phyloP scores from a whole-genome alignment of 495 filamentous ascomycete species.

The Talaromyces nanjingensis region DNA sequence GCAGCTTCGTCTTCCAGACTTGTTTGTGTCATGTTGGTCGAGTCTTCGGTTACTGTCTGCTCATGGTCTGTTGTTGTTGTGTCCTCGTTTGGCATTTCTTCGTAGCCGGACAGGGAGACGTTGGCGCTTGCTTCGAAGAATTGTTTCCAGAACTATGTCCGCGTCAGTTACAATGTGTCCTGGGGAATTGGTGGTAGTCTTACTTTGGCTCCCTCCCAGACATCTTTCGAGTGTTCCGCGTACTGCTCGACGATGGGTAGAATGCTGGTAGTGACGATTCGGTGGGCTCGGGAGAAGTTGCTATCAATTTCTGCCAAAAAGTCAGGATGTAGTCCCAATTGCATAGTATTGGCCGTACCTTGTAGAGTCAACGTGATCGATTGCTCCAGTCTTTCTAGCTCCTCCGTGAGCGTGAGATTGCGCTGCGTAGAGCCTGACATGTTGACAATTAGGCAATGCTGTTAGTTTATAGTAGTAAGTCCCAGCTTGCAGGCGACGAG shows the following conservation, averaged over 20 bases:
- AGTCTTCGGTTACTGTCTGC: constrained; percentile 43
- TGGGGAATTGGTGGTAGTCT: constrained; percentile 63
- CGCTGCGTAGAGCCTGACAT: constrained; percentile 48
- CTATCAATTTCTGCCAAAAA: constrained; percentile 77
- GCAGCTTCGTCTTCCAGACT: constrained; percentile 20
- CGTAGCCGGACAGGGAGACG: constrained; percentile 92
- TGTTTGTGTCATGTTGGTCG: constrained; percentile 37
- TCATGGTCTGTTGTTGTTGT: constrained; percentile 35
- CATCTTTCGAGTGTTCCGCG: constrained; percentile 82
- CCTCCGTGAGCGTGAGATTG: constrained; percentile 78
- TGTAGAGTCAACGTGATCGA: constrained; percentile 94
- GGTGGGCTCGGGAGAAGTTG: constrained; percentile 95
- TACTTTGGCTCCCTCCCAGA: constrained; percentile 96
- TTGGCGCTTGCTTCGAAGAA: constrained; percentile 99
- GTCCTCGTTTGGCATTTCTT: constrained; percentile 59
- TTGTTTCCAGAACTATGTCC: constrained; percentile 87
- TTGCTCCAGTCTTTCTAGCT: constrained; percentile 93
- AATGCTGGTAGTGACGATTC: constrained; percentile 91
- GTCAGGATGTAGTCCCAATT: not conserved
- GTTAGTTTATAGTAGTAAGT: not conserved
- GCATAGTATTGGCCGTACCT: constrained; percentile 41
- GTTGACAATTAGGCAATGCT: constrained; percentile 14
- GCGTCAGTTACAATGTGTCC: constrained; percentile 74
- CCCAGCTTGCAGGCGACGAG: not conserved
- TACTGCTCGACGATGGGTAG: constrained; percentile 95